These are phyloP conservation scores for Samsoniella hepiali DNA, from an alignment of 2,329 filamentous ascomycete genomes.

Conservation along the genomic window DNA sequence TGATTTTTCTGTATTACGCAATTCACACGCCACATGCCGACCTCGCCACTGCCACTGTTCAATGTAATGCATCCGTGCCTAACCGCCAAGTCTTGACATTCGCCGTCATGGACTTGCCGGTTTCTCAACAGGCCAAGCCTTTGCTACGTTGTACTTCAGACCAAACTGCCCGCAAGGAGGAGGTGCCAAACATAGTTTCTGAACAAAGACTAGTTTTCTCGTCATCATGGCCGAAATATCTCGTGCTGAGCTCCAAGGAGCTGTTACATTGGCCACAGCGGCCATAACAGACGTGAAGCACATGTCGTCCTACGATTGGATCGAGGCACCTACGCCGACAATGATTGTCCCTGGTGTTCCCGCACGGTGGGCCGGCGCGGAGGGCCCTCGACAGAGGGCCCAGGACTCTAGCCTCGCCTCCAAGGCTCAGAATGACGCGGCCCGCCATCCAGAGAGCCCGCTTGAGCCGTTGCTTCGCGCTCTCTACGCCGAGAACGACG, in stretches of 20 bases:
- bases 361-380: conserved; percentile 35
- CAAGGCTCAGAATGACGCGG: conserved; percentile 42
- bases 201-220: neutral
- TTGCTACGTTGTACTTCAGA: too few relatives aligned
- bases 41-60: too few relatives aligned
- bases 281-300: conserved; percentile 37
- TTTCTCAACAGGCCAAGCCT: too few relatives aligned
- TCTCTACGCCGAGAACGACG: conserved; percentile 36
- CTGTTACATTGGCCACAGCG: conserved; percentile 21
- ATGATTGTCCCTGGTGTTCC: conserved; percentile 45
- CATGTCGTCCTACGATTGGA: conserved; percentile 50
- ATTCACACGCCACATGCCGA: too few relatives aligned
- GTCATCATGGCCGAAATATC: conserved; percentile 21
- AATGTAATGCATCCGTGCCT: too few relatives aligned
- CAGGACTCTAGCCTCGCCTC: conserved; percentile 41
- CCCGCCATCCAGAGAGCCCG: conserved; percentile 40
- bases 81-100: too few relatives aligned
- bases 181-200: too few relatives aligned
- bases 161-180: too few relatives aligned
- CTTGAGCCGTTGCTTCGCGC: conserved; percentile 47
- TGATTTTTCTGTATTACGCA: too few relatives aligned
- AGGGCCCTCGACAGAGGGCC: conserved; percentile 24
- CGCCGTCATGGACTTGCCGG: too few relatives aligned
- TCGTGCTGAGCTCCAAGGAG: conserved; percentile 23
- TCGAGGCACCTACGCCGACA: conserved; percentile 37